Percentiles rank a stretch among this genome's conserved stretches.
These are phyloP conservation scores for Botrytis byssoidea DNA, from an alignment of 2,329 filamentous ascomycete species.

Conservation along the genomic window DNA sequence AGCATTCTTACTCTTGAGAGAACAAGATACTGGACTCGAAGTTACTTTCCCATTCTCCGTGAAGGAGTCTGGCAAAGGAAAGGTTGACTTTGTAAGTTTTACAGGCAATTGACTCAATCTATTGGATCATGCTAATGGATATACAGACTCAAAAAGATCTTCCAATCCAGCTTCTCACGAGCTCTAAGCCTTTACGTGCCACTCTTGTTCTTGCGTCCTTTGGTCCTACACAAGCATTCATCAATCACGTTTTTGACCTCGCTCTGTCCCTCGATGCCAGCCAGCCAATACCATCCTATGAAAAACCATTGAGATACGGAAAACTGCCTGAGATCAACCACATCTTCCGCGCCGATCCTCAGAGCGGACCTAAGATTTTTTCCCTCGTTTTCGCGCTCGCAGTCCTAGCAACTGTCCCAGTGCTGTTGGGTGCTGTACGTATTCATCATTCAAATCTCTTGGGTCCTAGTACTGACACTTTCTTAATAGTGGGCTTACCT, in stretches of 20 bases:
- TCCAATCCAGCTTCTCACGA: constrained; percentile 73
- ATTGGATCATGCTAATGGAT: constrained; percentile 28
- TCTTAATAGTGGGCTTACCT: constrained; percentile 68
- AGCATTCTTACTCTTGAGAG: constrained; percentile 81
- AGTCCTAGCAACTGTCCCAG: constrained; percentile 71
- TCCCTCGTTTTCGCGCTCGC: constrained; percentile 74
- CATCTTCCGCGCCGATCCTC: constrained; percentile 77
- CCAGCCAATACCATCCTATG: constrained; percentile 56
- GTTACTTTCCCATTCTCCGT: constrained; percentile 80
- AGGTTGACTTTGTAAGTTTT: constrained; percentile 73
- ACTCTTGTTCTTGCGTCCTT: constrained; percentile 84
- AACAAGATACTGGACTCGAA: constrained; percentile 73
- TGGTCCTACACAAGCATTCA: constrained; percentile 67
- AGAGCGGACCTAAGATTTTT: constrained; percentile 76
- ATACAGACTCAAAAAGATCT: constrained; percentile 82
- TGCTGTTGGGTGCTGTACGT: constrained; percentile 68
- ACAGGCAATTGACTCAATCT: not conserved
- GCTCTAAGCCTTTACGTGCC: constrained; percentile 69
- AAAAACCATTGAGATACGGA: constrained; percentile 76
- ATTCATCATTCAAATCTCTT: constrained; percentile 22
- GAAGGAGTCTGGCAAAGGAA: constrained; percentile 85
- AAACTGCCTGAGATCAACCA: constrained; percentile 85
- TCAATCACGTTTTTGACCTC: constrained; percentile 71
- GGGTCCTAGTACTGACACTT: constrained; percentile 28
- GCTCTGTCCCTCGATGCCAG: constrained; percentile 63